Evolutionary conservation across 2,329 filamentous ascomycete species (phyloP), one percentile per base, ranked within the genome.

Genomic region (Colletotrichum phormii): DNA sequence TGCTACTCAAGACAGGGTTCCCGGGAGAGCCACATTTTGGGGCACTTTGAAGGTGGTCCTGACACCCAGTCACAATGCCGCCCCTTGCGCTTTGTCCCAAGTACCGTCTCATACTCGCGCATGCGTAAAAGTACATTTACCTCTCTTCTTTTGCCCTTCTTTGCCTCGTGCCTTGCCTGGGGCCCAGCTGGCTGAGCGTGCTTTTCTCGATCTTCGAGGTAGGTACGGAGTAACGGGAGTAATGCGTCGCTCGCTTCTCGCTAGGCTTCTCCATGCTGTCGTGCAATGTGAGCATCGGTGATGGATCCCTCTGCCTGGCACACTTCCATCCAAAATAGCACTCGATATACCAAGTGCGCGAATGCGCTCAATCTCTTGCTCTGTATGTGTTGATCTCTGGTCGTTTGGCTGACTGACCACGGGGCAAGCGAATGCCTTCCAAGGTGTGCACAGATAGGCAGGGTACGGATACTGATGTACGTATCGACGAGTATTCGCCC

Each of bases 41-140:
- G 60, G 59, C 37, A 64, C 70, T 72, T 63, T 64, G 58, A 68
- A 63, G 60, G 70, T 72, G 66, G 69, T 54, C 70, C 70, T 72
- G 70, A 64, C 66, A 70, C 70, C 66, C 42, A 70, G 66, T 70
- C 66, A 61, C 22, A 65, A 65, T 61, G 70, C 70, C 66, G 70
- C 66, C 70, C 70, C 70, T 70, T 69, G 69, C 69, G 69, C 70
- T 62, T 54, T 59, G 49, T 53, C 33, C n/a, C 22, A 55, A 29
- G 63, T 57, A 22, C 55, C 22, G 53, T 46, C 26, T 22, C 35
- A n/a, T 65, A 22, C 22, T 24, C 29, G 49, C 29, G 15, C 29
- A 57, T 42, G 24, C 51, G n/a, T 57, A 35, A 31, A 42, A 24
- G 53, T 64, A 55, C 33, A 54, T 55, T 11, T 18, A 42, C 37